A percentile compares a stretch with the other conserved stretches of the same genome.
These are phyloP conservation scores for Leccinum fibrillosum DNA, from an alignment of 768 basidiomycete species.

Conservation along the genomic window DNA sequence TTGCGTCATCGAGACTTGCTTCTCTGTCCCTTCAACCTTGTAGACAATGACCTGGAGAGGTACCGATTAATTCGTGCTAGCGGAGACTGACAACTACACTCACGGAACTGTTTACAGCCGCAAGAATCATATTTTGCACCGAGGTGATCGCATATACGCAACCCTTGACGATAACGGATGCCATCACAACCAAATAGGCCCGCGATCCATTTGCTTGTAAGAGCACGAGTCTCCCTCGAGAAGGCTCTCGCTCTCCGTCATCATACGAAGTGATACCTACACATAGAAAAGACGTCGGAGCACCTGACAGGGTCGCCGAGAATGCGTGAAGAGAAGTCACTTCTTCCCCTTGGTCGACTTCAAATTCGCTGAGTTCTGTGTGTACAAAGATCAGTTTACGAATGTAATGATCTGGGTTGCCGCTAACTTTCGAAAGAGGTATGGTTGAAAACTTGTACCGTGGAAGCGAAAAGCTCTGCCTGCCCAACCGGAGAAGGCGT, in stretches of 20 bases:
- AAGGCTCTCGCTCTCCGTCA: conserved; percentile 46
- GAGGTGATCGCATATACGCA: conserved; percentile 65
- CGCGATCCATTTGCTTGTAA: conserved; percentile 35
- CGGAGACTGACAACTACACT: conserved; percentile 21
- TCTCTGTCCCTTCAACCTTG: conserved; percentile 36
- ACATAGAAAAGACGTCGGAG: conserved; percentile 43
- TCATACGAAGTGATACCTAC: conserved; percentile 45
- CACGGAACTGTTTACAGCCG: conserved; percentile 76
- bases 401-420: not conserved
- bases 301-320: conserved; percentile 25
- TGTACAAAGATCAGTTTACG: conserved; percentile 3
- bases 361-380: conserved; percentile 30
- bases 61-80: not conserved
- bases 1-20: conserved; percentile 32
- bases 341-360: conserved; percentile 50
- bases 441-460: conserved; percentile 67
- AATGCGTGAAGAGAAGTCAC: conserved; percentile 50
- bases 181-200: conserved; percentile 31
- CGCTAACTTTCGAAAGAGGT: conserved; percentile 58
- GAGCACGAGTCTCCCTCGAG: conserved; percentile 59
- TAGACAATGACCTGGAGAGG: conserved; percentile 45
- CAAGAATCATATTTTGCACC: conserved; percentile 52
- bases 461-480: conserved; percentile 43
- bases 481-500: conserved; percentile 56
- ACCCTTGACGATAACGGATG: conserved; percentile 50